phyloP scores from a whole-genome alignment of 495 filamentous ascomycete species.

The Daldinia loculata region DNA sequence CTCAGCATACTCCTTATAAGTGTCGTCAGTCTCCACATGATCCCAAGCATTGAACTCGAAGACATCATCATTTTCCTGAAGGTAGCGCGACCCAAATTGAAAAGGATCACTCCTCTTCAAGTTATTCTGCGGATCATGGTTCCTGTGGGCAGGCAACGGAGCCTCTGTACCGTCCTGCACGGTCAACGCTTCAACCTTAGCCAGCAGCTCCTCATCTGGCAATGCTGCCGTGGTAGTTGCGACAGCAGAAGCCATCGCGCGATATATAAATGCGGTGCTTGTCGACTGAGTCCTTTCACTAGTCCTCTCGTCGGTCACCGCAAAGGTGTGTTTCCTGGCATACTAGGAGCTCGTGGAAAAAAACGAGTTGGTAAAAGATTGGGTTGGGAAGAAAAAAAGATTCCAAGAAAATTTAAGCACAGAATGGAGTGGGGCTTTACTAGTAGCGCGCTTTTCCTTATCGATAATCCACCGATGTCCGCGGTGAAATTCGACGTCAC shows the following conservation, averaged over 20 bases:
- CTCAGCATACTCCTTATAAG: conserved; percentile 82
- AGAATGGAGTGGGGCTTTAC: conserved; percentile 8
- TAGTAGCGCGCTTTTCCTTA: conserved; percentile 4
- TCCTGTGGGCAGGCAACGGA: conserved; percentile 56
- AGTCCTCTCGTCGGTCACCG: conserved; percentile 20
- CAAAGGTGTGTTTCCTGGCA: conserved; percentile 22
- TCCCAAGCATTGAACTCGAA: conserved; percentile 99
- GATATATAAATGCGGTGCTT: not conserved
- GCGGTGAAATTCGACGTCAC: conserved; percentile 17
- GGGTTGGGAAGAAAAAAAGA: conserved; percentile 16
- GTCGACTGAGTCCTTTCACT: conserved; percentile 3
- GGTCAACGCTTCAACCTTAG: conserved; percentile 38
- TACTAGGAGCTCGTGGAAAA: conserved; percentile 26
- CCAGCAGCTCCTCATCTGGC: conserved; percentile 39
- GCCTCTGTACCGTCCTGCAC: conserved; percentile 33
- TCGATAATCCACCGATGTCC: conserved; percentile 13
- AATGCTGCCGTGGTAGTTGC: conserved; percentile 15
- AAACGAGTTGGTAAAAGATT: conserved; percentile 10
- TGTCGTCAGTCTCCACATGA: conserved; percentile 86
- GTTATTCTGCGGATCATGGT: conserved; percentile 66
- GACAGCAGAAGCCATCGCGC: conserved; percentile 26
- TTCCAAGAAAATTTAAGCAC: conserved; percentile 22
- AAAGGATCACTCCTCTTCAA: conserved; percentile 91
- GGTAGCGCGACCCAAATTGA: conserved; percentile 88
- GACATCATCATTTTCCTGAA: conserved; percentile 82